Evolutionary conservation across 805 yeast genomes (phyloP), one percentile per base, ranked within the genome.

Genomic region (Metschnikowia borealis): DNA sequence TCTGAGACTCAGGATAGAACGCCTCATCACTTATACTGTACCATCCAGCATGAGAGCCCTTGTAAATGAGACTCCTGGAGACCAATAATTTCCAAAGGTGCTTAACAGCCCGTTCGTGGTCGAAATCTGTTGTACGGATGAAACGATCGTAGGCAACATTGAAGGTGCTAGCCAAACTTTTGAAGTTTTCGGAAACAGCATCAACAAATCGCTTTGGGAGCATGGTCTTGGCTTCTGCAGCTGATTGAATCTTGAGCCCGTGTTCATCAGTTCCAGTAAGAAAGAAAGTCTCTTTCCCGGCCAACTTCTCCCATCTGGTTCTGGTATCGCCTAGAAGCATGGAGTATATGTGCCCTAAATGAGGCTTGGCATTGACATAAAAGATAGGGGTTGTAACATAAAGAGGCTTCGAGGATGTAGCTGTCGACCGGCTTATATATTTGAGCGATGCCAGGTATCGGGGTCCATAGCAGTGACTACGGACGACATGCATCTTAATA

Each of bases 231-330:
- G 74, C 76, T 50, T 72, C 73, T 0, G 97, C 96, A 0, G 95
- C 97, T n/a, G 80, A 74, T 59, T 89, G 96, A 31, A 92, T 92
- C 71, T 94, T 94, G 48, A 90, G 69, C 0, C 99, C 99, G 65
- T 94, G 99, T 67, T 94, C 99, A 65, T 94, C 99, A 0, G 97
- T 91, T 0, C 99, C 99, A 0, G 98, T 94, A 6, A 88, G 80
- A 61, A 91, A 78, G 52, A 70, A 78, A 0, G 83, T 68, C 18
- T 52, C 37, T 3, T 54, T 58, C 17, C 37, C 47, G 0, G 80
- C 67, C 1, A 77, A 68, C 50, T 57, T 64, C 35, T 79, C 79
- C 96, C 96, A 92, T 55, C 97, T 74, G 53, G 77, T 79, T 46
- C 84, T 74, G 1, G 84, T 84, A 67, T 94, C 99, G 45, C 91